Conservation (phyloP, 73 alveolate species). For the Durusdinium trenchii region DNA sequence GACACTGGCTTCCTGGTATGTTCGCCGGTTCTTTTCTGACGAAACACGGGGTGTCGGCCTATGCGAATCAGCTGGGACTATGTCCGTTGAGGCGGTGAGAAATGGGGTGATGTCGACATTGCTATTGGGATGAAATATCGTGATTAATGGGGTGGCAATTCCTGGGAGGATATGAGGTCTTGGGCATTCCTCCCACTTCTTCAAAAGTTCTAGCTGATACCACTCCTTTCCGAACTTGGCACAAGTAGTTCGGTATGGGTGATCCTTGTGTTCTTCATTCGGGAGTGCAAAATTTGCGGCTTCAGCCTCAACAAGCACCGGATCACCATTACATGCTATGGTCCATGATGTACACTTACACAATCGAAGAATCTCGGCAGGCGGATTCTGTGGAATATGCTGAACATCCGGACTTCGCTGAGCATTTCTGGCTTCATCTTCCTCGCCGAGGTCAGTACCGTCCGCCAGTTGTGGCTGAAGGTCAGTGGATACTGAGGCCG, state of each 20-base stretch:
- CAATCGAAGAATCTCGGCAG: not conserved
- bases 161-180: not conserved
- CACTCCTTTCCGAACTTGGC: not conserved
- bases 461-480: slow-evolving; percentile 43
- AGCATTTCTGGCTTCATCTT: not conserved
- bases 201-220: not conserved
- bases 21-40: not conserved
- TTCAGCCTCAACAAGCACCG: not conserved
- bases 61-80: not conserved
- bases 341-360: not conserved
- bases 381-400: not conserved
- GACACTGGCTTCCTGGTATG: not conserved
- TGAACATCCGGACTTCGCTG: not conserved
- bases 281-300: not conserved
- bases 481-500: not conserved
- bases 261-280: not conserved
- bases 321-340: not conserved
- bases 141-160: not conserved
- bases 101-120: not conserved
- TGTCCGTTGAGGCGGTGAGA: not conserved
- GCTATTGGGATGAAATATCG: not conserved
- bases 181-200: not conserved
- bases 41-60: not conserved
- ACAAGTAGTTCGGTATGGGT: not conserved
- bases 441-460: not conserved